A percentile compares a stretch with the other conserved stretches of the same genome.
Conservation (phyloP, 225 moss, liverwort and hornwort genomes). For the Antitrichia curtipendula region DNA sequence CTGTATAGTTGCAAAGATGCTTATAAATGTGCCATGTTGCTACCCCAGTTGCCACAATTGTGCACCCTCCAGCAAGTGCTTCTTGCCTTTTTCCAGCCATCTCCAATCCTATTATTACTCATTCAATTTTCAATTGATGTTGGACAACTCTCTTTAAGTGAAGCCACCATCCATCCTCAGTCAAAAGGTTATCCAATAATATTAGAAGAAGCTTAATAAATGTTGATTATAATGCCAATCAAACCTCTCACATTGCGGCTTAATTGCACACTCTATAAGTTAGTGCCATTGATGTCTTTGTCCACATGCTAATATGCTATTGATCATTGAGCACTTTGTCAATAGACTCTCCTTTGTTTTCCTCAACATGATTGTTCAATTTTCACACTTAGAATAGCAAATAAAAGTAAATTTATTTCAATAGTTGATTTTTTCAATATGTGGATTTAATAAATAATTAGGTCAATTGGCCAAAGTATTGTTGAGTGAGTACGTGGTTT, state of each 20-base stretch:
- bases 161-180: accelerated
- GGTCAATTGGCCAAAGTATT: background rate
- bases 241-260: background rate
- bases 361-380: background rate
- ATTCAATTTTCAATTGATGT: background rate
- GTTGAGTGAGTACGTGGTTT: background rate
- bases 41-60: conserved; percentile 26
- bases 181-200: background rate
- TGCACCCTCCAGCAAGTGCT: conserved; percentile 27
- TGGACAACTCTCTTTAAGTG: background rate
- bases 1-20: conserved; percentile 67
- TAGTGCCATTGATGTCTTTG: background rate
- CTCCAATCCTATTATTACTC: background rate
- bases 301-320: accelerated
- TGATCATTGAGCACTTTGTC: background rate
- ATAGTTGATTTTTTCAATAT: background rate
- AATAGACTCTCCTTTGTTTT: background rate
- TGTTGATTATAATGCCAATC: no score
- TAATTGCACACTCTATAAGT: background rate
- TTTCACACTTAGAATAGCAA: background rate
- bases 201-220: accelerated
- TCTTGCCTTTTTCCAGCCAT: background rate
- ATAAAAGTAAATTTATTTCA: background rate
- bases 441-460: background rate
- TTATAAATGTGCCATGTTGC: conserved; percentile 70